Evolutionary conservation across 2,329 filamentous ascomycete species (phyloP).

Genomic region (Beauveria scarabaeidicola): DNA sequence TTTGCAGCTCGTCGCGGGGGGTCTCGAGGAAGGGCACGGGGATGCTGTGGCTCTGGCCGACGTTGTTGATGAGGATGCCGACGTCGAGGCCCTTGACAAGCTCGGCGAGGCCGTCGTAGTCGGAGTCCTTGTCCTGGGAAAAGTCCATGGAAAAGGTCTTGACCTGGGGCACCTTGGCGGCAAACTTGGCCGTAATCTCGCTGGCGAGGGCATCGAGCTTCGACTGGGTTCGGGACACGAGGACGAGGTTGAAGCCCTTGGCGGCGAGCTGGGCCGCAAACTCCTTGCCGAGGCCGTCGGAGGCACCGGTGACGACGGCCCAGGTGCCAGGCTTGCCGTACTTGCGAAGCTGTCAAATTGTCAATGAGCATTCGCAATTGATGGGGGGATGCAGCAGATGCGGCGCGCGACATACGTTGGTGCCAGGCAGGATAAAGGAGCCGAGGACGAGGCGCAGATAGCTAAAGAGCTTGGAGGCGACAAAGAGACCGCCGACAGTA

Average conservation of each 20-base stretch:
- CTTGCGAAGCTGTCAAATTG: constrained; percentile 59
- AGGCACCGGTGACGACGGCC: constrained; percentile 91
- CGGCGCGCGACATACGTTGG: constrained; percentile 40
- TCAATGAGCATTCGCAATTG: neutral
- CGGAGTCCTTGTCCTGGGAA: constrained; percentile 63
- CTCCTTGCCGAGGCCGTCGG: constrained; percentile 94
- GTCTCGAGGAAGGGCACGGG: constrained; percentile 84
- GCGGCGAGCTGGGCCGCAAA: constrained; percentile 82
- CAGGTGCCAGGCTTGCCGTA: constrained; percentile 90
- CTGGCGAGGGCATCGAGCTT: constrained; percentile 73
- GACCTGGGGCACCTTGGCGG: constrained; percentile 52
- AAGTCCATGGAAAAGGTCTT: constrained; percentile 91
- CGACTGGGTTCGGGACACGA: constrained; percentile 89
- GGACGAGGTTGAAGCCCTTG: constrained; percentile 89
- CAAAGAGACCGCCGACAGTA: constrained; percentile 49
- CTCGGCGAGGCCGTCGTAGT: constrained; percentile 67
- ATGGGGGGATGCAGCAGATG: constrained; percentile 8
- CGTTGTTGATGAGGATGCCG: constrained; percentile 90
- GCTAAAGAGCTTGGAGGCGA: constrained; percentile 48
- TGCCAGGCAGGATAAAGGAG: constrained; percentile 59
- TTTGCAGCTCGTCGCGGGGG: constrained; percentile 66
- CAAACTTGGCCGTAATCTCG: constrained; percentile 65
- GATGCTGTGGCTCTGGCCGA: constrained; percentile 88
- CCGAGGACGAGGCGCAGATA: constrained; percentile 55
- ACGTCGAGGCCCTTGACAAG: constrained; percentile 68